A percentile compares a stretch with the other conserved stretches of the same genome.
Evolutionary conservation across 2,329 filamentous ascomycete species (phyloP).

Genomic region (Bisporella sp.): DNA sequence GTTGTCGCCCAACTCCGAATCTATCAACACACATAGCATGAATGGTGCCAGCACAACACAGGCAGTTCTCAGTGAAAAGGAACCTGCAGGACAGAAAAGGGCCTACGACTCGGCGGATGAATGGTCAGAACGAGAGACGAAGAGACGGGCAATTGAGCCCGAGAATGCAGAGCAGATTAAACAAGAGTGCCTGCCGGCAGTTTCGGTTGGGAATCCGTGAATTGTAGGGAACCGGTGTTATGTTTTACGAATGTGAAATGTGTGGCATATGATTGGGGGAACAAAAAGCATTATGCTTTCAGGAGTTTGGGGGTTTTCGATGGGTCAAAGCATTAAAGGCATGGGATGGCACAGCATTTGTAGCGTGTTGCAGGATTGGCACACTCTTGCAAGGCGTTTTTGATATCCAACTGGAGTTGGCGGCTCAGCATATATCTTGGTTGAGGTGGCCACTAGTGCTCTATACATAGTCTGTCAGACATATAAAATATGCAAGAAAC

Average conservation of each 20-base stretch:
- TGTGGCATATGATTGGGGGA: too few relatives aligned
- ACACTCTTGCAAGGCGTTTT: background rate
- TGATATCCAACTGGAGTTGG: background rate
- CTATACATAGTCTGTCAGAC: too few relatives aligned
- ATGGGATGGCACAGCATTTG: background rate
- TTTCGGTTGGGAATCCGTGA: too few relatives aligned
- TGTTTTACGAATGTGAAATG: too few relatives aligned
- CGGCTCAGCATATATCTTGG: background rate
- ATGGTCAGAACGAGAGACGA: background rate
- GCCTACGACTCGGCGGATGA: conserved; percentile 17
- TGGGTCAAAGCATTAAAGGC: background rate
- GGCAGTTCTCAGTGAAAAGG: conserved; percentile 6
- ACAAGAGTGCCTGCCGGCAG: too few relatives aligned
- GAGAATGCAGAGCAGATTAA: background rate
- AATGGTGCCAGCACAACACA: conserved; percentile 13
- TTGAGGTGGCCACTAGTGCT: background rate
- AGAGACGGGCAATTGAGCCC: background rate
- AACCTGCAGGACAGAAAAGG: conserved; percentile 18
- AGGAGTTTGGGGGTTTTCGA: background rate
- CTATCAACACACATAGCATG: background rate
- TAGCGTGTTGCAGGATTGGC: background rate
- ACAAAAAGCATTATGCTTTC: too few relatives aligned
- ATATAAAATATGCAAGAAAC: too few relatives aligned
- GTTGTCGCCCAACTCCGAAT: too few relatives aligned
- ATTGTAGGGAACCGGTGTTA: too few relatives aligned